Base-by-base conservation (phyloP, 768 basidiomycete genomes). In the Lactarius sp. region DNA sequence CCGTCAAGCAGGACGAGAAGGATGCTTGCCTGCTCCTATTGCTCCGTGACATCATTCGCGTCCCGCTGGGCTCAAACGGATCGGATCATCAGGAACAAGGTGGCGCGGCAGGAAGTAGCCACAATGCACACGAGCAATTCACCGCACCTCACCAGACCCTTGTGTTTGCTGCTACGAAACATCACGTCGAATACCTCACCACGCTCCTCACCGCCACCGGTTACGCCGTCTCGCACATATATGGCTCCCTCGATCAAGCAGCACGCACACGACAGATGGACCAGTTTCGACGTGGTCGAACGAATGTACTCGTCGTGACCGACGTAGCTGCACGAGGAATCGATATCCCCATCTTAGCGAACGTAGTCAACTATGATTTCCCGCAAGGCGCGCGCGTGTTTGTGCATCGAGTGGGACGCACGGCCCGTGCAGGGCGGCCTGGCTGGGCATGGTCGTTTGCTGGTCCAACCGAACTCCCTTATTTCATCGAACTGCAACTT, bases 241-340 rank as follows among this genome's bases (percentile, higher is more conserved):
- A 98, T 70, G 96, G 97, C 31, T 87, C 97, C 7, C 83, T 99
- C 42, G 95, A 97, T 70, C 97, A 99, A 74, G 77, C 83, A 3
- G 94, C 95, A 1, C 89, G 97, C 60, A 85, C 86, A 34, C 84
- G 82, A 65, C 94, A 98, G 70, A 93, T 99, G 88, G 87, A 90
- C 63, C 83, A 85, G 63, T 99, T 99, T 76, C 85, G 94, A 27
- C 80, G 83, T 13, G 90, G 91, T 1, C 72, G 78, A 36, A 91
- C 94, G 0, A 89, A 80, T 66, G 81, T 99, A 52, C 79, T 99
- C 31, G 94, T 98, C 41, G 97, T 98, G 49, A 99, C 97, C 0
- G 97, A 99, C 71, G 94, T 99, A 46, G 97, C 97, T 20, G 97
- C 97, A 14, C 89, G 97, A 68, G 97, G 97, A 70, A 93, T 99